Evolutionary conservation across 306 rosid species (phyloP), one percentile per base, ranked within the genome.

Genomic region (Acacia acuminata): DNA sequence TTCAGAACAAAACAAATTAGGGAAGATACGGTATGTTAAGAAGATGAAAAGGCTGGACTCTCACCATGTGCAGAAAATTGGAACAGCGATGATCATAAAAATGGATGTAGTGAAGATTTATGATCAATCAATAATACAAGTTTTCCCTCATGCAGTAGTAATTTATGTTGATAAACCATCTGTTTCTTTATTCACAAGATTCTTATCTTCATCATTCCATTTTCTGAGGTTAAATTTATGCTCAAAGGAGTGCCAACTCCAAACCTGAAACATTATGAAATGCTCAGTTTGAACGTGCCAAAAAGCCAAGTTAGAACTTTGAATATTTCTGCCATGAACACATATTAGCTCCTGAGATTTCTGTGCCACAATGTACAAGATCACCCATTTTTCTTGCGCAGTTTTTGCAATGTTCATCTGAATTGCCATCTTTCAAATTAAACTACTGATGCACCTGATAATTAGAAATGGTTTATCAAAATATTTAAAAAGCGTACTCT

Each of bases 41-140:
- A 27, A 77, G 61, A 73, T 66, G 65, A 67, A 68, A 76, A 14
- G 20, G 38, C 48, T 60, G 32, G 20, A 2, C 72, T 34, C 20
- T 34, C 73, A 16, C 30, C 82, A 22, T 71, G 8, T 56, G 34
- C 30, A 36, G 77, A 66, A 77, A 76, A 51, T 65, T 66, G 48
- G 82, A 76, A 75, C 42, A 36, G 66, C 36, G 20, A 71, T 66
- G 19, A 42, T 11, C 58, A 36, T 22, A 58, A 84, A 75, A 71
- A 69, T 74, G 27, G 27, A 5, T 53, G 42, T 27, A 50, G 20
- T 56, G 27, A 56, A 56, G 25, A 8, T 66, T 79, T 55, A 43
- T 50, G 40, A 50, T 72, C 55, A 11, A 80, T 61, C 43, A 71
- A 71, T 32, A 36, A 17, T 11, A 6, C 79, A 69, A 43, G 45